These are phyloP conservation scores for Allomyces macrogynus DNA, from an alignment of 192 early-diverging fungal species.

Conservation along the genomic window DNA sequence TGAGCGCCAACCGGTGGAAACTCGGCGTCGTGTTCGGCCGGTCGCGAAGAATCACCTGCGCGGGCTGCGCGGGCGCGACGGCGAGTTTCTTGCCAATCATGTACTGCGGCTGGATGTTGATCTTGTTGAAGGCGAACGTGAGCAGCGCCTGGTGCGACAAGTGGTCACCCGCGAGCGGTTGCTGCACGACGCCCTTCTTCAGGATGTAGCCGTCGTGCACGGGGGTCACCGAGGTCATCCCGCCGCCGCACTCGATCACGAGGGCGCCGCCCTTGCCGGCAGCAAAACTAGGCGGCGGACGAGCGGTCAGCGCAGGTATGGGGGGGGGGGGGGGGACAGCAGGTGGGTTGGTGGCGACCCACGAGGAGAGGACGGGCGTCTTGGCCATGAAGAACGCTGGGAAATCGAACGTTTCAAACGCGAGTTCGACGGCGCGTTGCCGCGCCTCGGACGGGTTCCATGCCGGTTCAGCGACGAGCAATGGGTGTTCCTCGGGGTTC, in stretches of 20 bases:
- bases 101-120: conserved; percentile 63
- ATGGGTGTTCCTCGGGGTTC: conserved; percentile 66
- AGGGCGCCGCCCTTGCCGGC: conserved; percentile 70
- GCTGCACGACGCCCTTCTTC: conserved; percentile 51
- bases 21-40: conserved; percentile 34
- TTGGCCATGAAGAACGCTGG: conserved; percentile 90
- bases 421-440: conserved; percentile 73
- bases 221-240: conserved; percentile 70
- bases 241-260: conserved; percentile 80
- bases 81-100: conserved; percentile 50
- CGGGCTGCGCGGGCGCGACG: conserved; percentile 47
- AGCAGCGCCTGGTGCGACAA: conserved; percentile 50
- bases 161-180: conserved; percentile 62
- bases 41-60: conserved; percentile 26
- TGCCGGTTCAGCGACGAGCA: conserved; percentile 75
- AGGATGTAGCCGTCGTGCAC: conserved; percentile 92
- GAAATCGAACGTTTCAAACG: conserved; percentile 80
- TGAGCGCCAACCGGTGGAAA: conserved; percentile 53
- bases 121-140: conserved; percentile 29
- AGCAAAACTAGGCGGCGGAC: conserved; percentile 57
- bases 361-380: conserved; percentile 78
- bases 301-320: no score
- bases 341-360: conserved; percentile 16
- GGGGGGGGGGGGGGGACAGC: no score
- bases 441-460: conserved; percentile 73